phyloP scores from a whole-genome alignment of 495 filamentous ascomycete species.

The Oidiodendron maius region DNA sequence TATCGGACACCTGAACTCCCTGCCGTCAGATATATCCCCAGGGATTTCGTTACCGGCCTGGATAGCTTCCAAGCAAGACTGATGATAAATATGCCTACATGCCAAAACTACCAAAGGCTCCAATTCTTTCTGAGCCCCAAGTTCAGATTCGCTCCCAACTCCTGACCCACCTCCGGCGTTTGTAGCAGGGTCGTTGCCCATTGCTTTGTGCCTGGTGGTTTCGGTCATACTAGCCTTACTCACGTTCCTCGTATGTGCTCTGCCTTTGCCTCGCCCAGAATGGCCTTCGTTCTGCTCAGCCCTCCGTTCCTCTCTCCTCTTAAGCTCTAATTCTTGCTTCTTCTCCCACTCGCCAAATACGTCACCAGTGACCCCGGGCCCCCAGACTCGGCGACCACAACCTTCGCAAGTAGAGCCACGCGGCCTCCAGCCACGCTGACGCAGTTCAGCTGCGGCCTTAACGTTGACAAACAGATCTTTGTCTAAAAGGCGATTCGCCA shows the following conservation, averaged over 20 bases:
- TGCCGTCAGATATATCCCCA: constrained; percentile 24
- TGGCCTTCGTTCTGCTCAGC: constrained; percentile 14
- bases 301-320: constrained; percentile 29
- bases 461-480: constrained; percentile 87
- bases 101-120: constrained; percentile 51
- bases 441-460: constrained; percentile 60
- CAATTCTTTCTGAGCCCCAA: constrained; percentile 22
- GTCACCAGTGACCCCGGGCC: constrained; percentile 71
- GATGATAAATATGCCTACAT: constrained; percentile 59
- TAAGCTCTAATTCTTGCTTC: constrained; percentile 44
- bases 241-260: constrained; percentile 21
- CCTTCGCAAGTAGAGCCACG: constrained; percentile 79
- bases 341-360: constrained; percentile 80
- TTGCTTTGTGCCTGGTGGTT: constrained; percentile 29
- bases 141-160: constrained; percentile 10
- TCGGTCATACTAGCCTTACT: constrained; percentile 21
- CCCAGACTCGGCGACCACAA: constrained; percentile 82
- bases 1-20: constrained; percentile 49
- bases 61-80: constrained; percentile 50
- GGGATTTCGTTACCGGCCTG: constrained; percentile 31
- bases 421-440: constrained; percentile 88
- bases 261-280: constrained; percentile 26
- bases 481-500: constrained; percentile 83
- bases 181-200: constrained; percentile 17
- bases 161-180: constrained; percentile 17